These are phyloP conservation scores for Paramecium caudatum DNA, from an alignment of 73 alveolate genomes.

Conservation along the genomic window DNA sequence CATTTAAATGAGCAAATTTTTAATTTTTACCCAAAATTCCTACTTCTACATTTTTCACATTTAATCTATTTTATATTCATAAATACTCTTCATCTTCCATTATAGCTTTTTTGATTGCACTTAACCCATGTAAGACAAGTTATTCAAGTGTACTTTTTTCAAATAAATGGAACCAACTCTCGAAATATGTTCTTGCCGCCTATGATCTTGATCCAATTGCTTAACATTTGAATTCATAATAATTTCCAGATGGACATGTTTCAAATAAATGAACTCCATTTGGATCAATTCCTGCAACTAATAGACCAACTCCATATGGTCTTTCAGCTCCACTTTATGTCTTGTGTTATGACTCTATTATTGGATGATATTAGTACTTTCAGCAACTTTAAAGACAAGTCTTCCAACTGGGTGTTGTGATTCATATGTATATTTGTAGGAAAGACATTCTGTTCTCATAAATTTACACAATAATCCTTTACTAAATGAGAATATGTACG, in stretches of 20 bases:
- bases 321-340: conserved; percentile 95
- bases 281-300: conserved; percentile 92
- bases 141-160: conserved; percentile 64
- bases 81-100: conserved; percentile 75
- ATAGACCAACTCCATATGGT: conserved; percentile 99
- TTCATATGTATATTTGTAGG: conserved; percentile 93
- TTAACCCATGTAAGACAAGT: conserved; percentile 69
- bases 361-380: conserved; percentile 65
- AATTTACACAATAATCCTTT: conserved; percentile 89
- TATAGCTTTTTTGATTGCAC: conserved; percentile 72
- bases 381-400: conserved; percentile 90
- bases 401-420: conserved; percentile 91
- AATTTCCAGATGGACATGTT: conserved; percentile 98
- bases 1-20: conserved; percentile 19
- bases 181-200: conserved; percentile 95
- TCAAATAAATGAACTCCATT: conserved; percentile 96
- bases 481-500: conserved; percentile 90
- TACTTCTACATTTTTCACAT: conserved; percentile 53
- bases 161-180: conserved; percentile 91
- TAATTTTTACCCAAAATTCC: conserved; percentile 34
- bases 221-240: conserved; percentile 89
- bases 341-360: conserved; percentile 88
- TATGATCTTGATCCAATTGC: conserved; percentile 96
- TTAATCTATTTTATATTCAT: background rate
- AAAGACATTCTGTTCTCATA: conserved; percentile 95